Conservation (phyloP, 169 alveolate species). For the Theileria parva region DNA sequence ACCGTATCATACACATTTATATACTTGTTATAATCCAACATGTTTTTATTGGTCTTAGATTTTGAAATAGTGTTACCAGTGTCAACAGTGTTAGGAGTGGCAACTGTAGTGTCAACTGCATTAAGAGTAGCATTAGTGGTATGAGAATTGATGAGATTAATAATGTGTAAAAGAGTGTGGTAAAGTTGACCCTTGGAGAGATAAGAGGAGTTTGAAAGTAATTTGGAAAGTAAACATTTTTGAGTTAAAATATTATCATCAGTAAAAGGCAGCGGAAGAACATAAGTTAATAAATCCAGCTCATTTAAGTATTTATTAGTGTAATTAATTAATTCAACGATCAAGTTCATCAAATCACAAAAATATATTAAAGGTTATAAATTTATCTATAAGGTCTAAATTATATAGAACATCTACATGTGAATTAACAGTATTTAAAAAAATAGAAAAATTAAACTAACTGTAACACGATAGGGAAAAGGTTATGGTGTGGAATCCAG, state of each 20-base stretch:
- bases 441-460: too few species aligned
- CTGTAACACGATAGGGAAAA: background rate
- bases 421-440: background rate
- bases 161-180: background rate
- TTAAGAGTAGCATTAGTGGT: slow-evolving; percentile 3
- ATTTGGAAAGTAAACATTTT: slow-evolving; percentile 28
- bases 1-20: background rate
- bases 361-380: too few species aligned
- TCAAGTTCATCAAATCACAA: slow-evolving; percentile 17
- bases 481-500: background rate
- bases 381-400: too few species aligned
- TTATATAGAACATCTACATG: background rate
- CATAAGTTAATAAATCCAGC: slow-evolving; percentile 28
- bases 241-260: slow-evolving; percentile 48
- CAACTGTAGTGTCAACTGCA: background rate
- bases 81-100: background rate
- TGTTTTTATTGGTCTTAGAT: too few species aligned
- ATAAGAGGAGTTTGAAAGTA: slow-evolving; percentile 42
- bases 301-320: slow-evolving; percentile 40
- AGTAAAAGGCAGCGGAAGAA: slow-evolving; percentile 62
- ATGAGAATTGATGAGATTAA: background rate
- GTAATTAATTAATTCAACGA: slow-evolving; percentile 49
- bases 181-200: slow-evolving; percentile 48
- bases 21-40: background rate
- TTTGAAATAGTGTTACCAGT: background rate